Evolutionary conservation across 2,329 filamentous ascomycete species (phyloP).

Genomic region (Phialophora verrucosa): DNA sequence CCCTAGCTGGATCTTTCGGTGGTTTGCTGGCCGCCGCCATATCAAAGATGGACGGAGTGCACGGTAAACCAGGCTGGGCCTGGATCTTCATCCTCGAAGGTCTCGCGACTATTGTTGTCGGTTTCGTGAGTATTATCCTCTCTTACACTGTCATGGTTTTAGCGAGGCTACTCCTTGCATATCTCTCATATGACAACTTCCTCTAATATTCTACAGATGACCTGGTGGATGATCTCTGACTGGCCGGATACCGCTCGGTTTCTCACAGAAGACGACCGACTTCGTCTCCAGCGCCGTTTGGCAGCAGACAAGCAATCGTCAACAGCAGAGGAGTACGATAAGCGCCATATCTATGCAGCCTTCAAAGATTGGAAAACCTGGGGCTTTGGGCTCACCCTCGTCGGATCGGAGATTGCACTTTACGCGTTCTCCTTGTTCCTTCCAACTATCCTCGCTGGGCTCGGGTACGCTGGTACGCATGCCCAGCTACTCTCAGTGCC

Average conservation of each 20-base stretch:
- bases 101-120: constrained; percentile 46
- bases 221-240: constrained; percentile 55
- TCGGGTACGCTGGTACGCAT: constrained; percentile 60
- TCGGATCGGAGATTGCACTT: constrained; percentile 61
- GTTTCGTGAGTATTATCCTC: constrained; percentile 43
- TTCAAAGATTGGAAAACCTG: constrained; percentile 59
- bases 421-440: constrained; percentile 66
- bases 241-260: constrained; percentile 57
- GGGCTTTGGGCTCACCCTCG: constrained; percentile 52
- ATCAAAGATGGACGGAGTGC: constrained; percentile 48
- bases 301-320: constrained; percentile 51
- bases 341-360: constrained; percentile 57
- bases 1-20: constrained; percentile 60
- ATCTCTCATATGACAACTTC: too few relatives aligned
- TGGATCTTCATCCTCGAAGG: constrained; percentile 58
- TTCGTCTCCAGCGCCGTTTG: constrained; percentile 44
- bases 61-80: constrained; percentile 50
- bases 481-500: constrained; percentile 72
- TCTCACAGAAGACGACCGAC: constrained; percentile 53
- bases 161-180: too few relatives aligned
- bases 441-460: constrained; percentile 63
- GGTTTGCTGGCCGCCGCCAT: constrained; percentile 61
- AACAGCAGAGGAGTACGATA: constrained; percentile 46
- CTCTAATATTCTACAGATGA: too few relatives aligned
- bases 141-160: too few relatives aligned